Conservation (phyloP, 306 rosid species). For the Aeschynomene evenia region DNA sequence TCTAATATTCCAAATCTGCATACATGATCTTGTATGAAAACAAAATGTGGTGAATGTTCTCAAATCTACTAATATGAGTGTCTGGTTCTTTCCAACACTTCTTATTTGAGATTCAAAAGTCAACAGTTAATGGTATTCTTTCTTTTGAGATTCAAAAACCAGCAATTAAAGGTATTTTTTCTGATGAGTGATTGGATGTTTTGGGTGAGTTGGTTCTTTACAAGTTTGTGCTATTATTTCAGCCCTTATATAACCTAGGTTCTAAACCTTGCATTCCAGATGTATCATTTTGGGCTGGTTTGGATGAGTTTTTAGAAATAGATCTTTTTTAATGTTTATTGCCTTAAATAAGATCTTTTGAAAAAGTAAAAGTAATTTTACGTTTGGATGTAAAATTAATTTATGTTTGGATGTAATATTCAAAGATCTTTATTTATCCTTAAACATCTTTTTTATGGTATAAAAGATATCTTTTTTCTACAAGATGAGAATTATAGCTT, state of each 20-base stretch:
- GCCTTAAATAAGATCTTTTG: too few species aligned
- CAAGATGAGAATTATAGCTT: too few species aligned
- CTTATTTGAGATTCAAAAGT: not conserved
- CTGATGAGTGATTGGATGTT: not conserved
- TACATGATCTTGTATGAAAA: not conserved
- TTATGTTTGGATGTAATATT: too few species aligned
- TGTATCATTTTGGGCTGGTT: not conserved
- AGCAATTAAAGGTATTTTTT: not conserved
- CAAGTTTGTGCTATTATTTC: not conserved
- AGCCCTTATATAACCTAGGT: not conserved
- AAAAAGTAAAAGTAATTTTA: too few species aligned
- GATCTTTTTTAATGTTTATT: too few species aligned
- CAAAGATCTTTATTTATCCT: too few species aligned
- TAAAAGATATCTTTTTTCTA: too few species aligned
- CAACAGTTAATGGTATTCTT: not conserved
- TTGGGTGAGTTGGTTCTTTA: not conserved
- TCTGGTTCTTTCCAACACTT: not conserved
- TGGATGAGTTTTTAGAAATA: too few species aligned
- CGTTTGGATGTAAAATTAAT: too few species aligned
- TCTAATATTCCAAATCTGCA: not conserved
- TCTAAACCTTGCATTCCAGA: slow-evolving; percentile 13
- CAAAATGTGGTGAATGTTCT: slow-evolving; percentile 17
- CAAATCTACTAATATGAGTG: slow-evolving; percentile 13
- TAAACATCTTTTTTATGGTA: too few species aligned
- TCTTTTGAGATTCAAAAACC: not conserved